A percentile compares a stretch with the other conserved stretches of the same genome.
phyloP scores from a whole-genome alignment of 306 rosid genomes.

The Cyamopsis tetragonoloba region DNA sequence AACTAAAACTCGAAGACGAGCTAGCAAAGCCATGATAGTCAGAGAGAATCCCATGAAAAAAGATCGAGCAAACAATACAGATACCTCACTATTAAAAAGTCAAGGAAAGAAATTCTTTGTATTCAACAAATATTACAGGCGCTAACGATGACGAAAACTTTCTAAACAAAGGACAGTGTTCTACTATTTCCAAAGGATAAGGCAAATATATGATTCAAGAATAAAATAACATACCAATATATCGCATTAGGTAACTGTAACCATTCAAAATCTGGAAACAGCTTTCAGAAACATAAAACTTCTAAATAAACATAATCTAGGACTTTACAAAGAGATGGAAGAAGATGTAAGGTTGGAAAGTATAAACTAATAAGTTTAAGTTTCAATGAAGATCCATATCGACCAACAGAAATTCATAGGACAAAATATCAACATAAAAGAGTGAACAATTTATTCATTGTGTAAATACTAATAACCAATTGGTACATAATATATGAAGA shows the following conservation, averaged over 20 bases:
- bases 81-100: constrained; percentile 63
- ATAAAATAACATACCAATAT: neutral
- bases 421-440: neutral
- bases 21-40: constrained; percentile 71
- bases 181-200: neutral
- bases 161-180: neutral
- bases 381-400: constrained; percentile 8
- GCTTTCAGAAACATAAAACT: neutral
- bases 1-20: constrained; percentile 71
- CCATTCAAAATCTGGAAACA: neutral
- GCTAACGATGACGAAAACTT: neutral
- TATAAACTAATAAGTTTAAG: neutral
- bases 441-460: neutral
- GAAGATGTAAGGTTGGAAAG: neutral
- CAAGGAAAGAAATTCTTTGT: constrained; percentile 39
- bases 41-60: constrained; percentile 77
- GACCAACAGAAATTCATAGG: neutral
- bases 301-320: neutral
- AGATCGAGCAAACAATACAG: constrained; percentile 68
- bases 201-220: neutral
- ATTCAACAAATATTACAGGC: too few relatives aligned
- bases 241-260: neutral
- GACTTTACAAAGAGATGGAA: neutral
- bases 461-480: constrained; percentile 7
- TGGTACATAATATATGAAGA: neutral